phyloP scores from a whole-genome alignment of 805 yeast species.

The Lipomyces mesembrius region DNA sequence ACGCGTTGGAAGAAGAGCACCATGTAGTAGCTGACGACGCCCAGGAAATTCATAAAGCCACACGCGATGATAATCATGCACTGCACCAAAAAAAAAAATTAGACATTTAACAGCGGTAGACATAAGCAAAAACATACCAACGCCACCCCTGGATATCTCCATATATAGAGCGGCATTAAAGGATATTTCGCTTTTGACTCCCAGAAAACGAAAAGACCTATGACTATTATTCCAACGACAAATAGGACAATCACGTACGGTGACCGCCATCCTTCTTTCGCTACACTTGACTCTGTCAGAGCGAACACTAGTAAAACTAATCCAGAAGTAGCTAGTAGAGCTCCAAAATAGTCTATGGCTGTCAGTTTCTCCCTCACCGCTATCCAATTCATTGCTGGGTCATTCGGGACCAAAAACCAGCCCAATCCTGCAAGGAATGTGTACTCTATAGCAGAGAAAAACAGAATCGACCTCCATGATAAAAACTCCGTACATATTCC shows the following conservation, averaged over 20 bases:
- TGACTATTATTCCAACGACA: constrained; percentile 49
- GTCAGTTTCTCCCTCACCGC: constrained; percentile 47
- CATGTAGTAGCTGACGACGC: constrained; percentile 49
- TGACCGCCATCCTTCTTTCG: constrained; percentile 52
- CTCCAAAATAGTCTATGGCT: constrained; percentile 53
- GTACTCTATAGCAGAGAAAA: constrained; percentile 50
- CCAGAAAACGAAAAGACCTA: constrained; percentile 48
- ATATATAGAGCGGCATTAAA: constrained; percentile 55
- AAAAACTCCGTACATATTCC: constrained; percentile 51
- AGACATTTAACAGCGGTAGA: neutral
- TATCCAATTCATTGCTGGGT: constrained; percentile 40
- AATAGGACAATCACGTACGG: constrained; percentile 53
- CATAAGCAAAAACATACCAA: constrained; percentile 39
- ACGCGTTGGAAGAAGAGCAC: constrained; percentile 53
- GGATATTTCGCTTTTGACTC: constrained; percentile 49
- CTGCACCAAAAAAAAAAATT: neutral
- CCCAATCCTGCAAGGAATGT: constrained; percentile 42
- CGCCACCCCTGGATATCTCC: constrained; percentile 50
- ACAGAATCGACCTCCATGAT: constrained; percentile 52
- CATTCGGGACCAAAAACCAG: constrained; percentile 48
- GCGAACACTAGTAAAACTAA: constrained; percentile 53
- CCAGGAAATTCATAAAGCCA: constrained; percentile 53
- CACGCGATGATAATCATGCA: constrained; percentile 47
- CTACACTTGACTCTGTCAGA: constrained; percentile 51
- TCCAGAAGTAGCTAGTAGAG: constrained; percentile 50